Evolutionary conservation across 495 filamentous ascomycete genomes (phyloP), one percentile per base, ranked within the genome.

Genomic region (Lophiostoma macrostomum): DNA sequence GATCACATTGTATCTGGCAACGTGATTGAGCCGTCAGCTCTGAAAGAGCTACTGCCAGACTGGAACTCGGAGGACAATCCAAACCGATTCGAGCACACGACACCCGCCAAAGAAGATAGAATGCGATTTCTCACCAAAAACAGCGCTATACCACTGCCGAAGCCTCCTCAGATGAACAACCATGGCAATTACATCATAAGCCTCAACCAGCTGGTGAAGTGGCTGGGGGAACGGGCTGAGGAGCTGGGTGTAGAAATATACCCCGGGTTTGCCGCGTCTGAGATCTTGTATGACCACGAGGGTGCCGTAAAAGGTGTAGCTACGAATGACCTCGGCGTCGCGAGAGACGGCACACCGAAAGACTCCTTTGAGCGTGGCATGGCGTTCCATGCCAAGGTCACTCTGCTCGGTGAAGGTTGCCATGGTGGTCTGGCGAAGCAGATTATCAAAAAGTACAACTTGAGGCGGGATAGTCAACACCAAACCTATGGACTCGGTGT

Each of bases 231-330:
- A 67, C 79, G 93, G 18, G 93, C 93, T 3, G 94, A 97, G 72
- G 93, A 97, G 68, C 56, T 96, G 22, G 93, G 91, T n/a, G 94
- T 97, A n/a, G 93, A 99, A 69, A 79, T 99, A 10, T 99, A 96
- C 59, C 87, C 93, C 10, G 93, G 93, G 13, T 97, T 99, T 56
- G 91, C 93, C 11, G 93, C 93, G 7, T 86, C 86, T 28, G 93
- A 99, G 71, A 77, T 99, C 14, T 76, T 99, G 37, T 99, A 96
- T 68, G 80, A 80, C 28, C 56, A 79, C 7, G 91, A 96, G 65
- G 91, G 93, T 2, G 86, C 85, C 1, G 93, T 99, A 28, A 85
- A 83, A 69, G 93, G 93, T 60, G 93, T 99, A 28, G 93, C 93
- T 16, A 99, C 93, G 40, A 97, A 97, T 62, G 94, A 99, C 67